Conservation (phyloP, 73 alveolate genomes). For the Uronychia setigera region DNA sequence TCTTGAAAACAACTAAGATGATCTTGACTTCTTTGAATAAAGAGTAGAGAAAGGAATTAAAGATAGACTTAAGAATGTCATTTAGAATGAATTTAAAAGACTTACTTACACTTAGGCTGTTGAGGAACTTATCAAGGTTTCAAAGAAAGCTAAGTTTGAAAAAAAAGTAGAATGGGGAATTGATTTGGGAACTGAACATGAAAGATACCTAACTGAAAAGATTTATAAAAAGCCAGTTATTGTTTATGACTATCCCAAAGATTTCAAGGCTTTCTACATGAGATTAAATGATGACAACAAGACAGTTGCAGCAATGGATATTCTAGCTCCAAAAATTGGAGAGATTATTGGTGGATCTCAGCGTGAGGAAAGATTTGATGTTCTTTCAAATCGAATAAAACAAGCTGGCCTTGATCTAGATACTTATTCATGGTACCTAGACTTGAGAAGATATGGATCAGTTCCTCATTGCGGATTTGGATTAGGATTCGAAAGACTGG, state of each 20-base stretch:
- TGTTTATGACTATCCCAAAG: slow-evolving; percentile 99
- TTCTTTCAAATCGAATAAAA: slow-evolving; percentile 74
- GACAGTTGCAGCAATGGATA: slow-evolving; percentile 99
- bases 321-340: slow-evolving; percentile 98
- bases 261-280: slow-evolving; percentile 98
- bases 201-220: slow-evolving; percentile 93
- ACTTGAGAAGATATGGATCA: slow-evolving; percentile 97
- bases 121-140: slow-evolving; percentile 57
- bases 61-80: slow-evolving; percentile 76
- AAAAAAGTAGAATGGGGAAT: slow-evolving; percentile 91
- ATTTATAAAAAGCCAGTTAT: slow-evolving; percentile 97
- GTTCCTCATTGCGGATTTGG: slow-evolving; percentile 99
- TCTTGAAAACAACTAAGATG: slow-evolving; percentile 93
- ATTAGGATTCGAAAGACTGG: slow-evolving; percentile 99
- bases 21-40: slow-evolving; percentile 90
- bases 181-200: slow-evolving; percentile 97
- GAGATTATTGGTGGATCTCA: slow-evolving; percentile 99
- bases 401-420: slow-evolving; percentile 85
- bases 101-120: slow-evolving; percentile 95
- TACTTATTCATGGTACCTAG: slow-evolving; percentile 98
- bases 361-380: slow-evolving; percentile 97
- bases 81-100: slow-evolving; percentile 90
- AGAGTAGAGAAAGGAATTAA: slow-evolving; percentile 84
- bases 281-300: slow-evolving; percentile 94
- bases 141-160: slow-evolving; percentile 76